phyloP scores from a whole-genome alignment of 2,329 filamentous ascomycete genomes.

The Colletotrichum sp. region DNA sequence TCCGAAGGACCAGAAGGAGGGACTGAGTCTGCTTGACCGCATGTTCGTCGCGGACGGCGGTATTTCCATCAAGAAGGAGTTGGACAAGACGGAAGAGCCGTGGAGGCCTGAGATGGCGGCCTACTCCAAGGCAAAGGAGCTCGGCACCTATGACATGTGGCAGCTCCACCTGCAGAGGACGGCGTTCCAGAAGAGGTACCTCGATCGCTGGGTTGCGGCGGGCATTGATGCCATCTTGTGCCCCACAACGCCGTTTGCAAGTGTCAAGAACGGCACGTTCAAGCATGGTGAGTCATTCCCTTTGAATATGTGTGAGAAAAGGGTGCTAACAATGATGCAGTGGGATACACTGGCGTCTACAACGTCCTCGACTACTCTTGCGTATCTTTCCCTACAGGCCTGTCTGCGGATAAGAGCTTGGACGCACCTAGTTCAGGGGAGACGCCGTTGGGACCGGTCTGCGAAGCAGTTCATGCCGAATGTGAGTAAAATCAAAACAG shows the following conservation, averaged over 20 bases:
- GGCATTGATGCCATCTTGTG: constrained; percentile 68
- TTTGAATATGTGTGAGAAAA: not conserved
- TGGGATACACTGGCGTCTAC: constrained; percentile 55
- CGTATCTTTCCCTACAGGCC: constrained; percentile 51
- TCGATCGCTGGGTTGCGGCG: constrained; percentile 49
- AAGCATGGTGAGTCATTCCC: constrained; percentile 41
- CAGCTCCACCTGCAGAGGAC: constrained; percentile 49
- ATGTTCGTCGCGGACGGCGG: constrained; percentile 57
- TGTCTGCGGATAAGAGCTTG: constrained; percentile 42
- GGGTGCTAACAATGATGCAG: constrained; percentile 28
- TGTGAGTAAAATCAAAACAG: constrained; percentile 38
- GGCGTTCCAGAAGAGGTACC: constrained; percentile 49
- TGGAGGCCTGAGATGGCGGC: constrained; percentile 41
- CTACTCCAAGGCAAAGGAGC: constrained; percentile 37
- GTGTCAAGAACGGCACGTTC: constrained; percentile 46
- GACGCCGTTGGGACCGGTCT: constrained; percentile 38
- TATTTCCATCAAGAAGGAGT: constrained; percentile 40
- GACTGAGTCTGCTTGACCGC: constrained; percentile 40
- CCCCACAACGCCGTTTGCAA: constrained; percentile 54
- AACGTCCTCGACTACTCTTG: constrained; percentile 55
- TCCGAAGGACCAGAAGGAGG: constrained; percentile 44
- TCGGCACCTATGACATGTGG: constrained; percentile 53
- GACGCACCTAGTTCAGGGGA: constrained; percentile 36
- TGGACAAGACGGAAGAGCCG: constrained; percentile 48
- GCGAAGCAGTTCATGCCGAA: constrained; percentile 42